phyloP scores from a whole-genome alignment of 2,329 filamentous ascomycete species.

The Aspergillus floridensis region DNA sequence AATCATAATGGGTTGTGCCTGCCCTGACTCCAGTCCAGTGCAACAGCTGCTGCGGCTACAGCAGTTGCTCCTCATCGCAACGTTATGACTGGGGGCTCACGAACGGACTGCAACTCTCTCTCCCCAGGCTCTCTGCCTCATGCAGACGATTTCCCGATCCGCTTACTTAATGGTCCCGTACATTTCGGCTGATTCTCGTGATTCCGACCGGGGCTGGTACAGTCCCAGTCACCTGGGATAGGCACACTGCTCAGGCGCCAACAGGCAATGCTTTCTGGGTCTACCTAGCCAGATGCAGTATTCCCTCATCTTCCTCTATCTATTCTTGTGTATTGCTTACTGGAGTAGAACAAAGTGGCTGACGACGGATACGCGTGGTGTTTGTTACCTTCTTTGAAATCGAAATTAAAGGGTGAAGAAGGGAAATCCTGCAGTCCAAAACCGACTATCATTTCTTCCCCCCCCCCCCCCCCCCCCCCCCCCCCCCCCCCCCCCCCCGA shows the following conservation, averaged over 20 bases:
- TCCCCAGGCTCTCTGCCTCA: not conserved
- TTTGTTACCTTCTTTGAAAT: not conserved
- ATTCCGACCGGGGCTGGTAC: not conserved
- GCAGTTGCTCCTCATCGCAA: not conserved
- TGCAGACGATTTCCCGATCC: not conserved
- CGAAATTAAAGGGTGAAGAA: constrained; percentile 5
- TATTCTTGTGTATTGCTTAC: too few relatives aligned
- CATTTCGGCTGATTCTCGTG: not conserved
- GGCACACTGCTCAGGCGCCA: too few relatives aligned
- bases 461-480: not conserved
- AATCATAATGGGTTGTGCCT: not conserved
- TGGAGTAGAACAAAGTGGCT: not conserved
- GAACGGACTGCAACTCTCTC: not conserved
- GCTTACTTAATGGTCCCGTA: not conserved
- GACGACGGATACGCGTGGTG: not conserved
- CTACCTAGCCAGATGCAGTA: too few relatives aligned
- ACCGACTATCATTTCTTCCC: not conserved
- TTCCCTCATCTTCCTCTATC: too few relatives aligned
- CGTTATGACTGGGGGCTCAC: not conserved
- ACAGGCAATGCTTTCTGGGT: not conserved
- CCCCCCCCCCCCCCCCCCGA: too few relatives aligned
- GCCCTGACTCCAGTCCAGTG: not conserved
- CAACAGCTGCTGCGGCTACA: not conserved
- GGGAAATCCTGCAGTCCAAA: not conserved
- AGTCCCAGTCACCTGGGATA: too few relatives aligned